Evolutionary conservation across 768 basidiomycete species (phyloP).

Genomic region (Termitomyces sp.): DNA sequence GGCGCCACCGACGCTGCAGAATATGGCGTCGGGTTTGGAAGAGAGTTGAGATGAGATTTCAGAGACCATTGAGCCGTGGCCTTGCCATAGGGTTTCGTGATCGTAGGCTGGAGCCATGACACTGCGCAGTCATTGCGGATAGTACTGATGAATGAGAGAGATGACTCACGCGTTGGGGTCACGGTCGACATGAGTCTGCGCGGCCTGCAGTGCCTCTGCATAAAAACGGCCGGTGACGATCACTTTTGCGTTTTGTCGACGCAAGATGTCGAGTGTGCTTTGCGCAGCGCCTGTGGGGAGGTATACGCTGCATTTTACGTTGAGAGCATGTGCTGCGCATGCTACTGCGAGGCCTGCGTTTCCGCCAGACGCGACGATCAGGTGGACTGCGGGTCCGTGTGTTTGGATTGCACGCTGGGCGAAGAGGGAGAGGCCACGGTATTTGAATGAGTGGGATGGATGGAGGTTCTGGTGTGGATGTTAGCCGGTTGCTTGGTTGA

Average conservation of each 20-base stretch:
- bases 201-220: slow-evolving; percentile 52
- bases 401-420: slow-evolving; percentile 47
- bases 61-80: slow-evolving; percentile 70
- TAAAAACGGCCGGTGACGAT: slow-evolving; percentile 59
- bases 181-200: slow-evolving; percentile 41
- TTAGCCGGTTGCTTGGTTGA: background rate
- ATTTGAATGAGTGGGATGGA: slow-evolving; percentile 75
- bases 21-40: slow-evolving; percentile 63
- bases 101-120: slow-evolving; percentile 75
- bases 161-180: slow-evolving; percentile 54
- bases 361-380: slow-evolving; percentile 74
- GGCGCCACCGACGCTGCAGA: slow-evolving; percentile 78
- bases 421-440: slow-evolving; percentile 66
- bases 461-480: slow-evolving; percentile 59
- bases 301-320: slow-evolving; percentile 64
- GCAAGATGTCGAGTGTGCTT: slow-evolving; percentile 50
- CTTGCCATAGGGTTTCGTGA: slow-evolving; percentile 67
- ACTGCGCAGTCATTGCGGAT: slow-evolving; percentile 28
- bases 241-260: slow-evolving; percentile 54
- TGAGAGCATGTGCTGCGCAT: slow-evolving; percentile 53
- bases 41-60: slow-evolving; percentile 60
- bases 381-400: slow-evolving; percentile 55
- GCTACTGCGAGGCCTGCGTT: slow-evolving; percentile 79
- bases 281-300: slow-evolving; percentile 54
- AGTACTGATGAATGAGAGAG: background rate